These are phyloP conservation scores for Scutellaria barbata DNA, from an alignment of 257 asterid genomes.

Conservation along the genomic window DNA sequence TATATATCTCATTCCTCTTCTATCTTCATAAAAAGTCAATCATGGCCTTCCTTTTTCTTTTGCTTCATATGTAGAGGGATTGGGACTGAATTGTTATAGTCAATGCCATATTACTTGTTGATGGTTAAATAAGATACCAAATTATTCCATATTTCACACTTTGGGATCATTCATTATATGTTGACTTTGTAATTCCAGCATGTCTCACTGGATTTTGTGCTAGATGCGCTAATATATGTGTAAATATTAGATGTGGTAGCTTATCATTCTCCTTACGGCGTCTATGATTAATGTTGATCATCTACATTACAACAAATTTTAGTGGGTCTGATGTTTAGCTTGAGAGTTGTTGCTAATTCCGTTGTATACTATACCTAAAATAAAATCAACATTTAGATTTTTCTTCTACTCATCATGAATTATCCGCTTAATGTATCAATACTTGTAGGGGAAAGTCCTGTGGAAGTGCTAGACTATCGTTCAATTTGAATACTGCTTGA, in stretches of 20 bases:
- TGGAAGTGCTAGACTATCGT: constrained; percentile 5
- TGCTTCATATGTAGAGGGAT: constrained; percentile 14
- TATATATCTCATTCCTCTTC: background rate
- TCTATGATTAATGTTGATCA: constrained; percentile 5
- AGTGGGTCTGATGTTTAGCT: constrained; percentile 22
- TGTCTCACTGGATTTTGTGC: constrained; percentile 5
- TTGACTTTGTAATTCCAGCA: background rate
- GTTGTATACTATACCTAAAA: background rate
- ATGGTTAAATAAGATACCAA: background rate
- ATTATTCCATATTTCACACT: background rate
- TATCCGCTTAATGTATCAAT: background rate
- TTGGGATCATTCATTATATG: constrained; percentile 18
- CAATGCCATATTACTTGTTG: background rate
- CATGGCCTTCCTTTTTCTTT: constrained; percentile 26
- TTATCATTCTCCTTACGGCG: constrained; percentile 1
- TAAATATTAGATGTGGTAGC: background rate
- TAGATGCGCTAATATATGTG: constrained; percentile 7
- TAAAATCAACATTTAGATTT: background rate
- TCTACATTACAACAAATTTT: constrained; percentile 9
- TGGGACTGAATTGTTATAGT: background rate
- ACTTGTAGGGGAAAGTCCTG: background rate
- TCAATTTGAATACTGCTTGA: constrained; percentile 21
- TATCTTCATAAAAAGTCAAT: background rate
- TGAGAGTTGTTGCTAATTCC: constrained; percentile 2
- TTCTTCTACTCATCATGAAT: constrained; percentile 4